Conservation (phyloP, 2,329 filamentous ascomycete genomes). For the Grosmannia huntii region DNA sequence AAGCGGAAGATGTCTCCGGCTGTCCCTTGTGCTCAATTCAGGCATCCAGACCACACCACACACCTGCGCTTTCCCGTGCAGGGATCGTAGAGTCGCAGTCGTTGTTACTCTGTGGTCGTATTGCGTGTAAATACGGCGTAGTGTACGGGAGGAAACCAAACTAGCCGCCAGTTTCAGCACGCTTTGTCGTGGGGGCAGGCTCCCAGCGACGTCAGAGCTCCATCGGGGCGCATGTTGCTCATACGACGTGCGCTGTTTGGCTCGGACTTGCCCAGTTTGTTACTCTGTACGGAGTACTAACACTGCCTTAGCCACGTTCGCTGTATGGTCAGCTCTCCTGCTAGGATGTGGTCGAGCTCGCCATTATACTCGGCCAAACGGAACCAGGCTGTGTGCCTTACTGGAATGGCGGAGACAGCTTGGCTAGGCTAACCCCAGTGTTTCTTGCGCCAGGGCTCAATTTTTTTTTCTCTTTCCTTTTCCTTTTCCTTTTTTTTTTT, state of each 20-base stretch:
- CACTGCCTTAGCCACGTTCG: background rate
- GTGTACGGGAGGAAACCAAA: background rate
- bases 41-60: background rate
- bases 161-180: background rate
- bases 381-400: background rate
- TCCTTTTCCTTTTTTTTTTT: background rate
- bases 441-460: background rate
- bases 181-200: background rate
- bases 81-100: background rate
- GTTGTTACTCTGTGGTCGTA: background rate
- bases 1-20: too few relatives aligned
- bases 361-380: constrained; percentile 3
- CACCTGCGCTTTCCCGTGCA: background rate
- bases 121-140: background rate
- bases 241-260: background rate
- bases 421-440: background rate
- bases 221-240: background rate
- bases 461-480: background rate
- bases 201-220: background rate
- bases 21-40: background rate
- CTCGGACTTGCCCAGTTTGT: background rate
- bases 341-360: background rate
- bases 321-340: background rate
- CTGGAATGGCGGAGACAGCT: background rate
- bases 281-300: background rate